Evolutionary conservation across 768 basidiomycete genomes (phyloP), one percentile per base, ranked within the genome.

Genomic region (Suillus cothurnatus): DNA sequence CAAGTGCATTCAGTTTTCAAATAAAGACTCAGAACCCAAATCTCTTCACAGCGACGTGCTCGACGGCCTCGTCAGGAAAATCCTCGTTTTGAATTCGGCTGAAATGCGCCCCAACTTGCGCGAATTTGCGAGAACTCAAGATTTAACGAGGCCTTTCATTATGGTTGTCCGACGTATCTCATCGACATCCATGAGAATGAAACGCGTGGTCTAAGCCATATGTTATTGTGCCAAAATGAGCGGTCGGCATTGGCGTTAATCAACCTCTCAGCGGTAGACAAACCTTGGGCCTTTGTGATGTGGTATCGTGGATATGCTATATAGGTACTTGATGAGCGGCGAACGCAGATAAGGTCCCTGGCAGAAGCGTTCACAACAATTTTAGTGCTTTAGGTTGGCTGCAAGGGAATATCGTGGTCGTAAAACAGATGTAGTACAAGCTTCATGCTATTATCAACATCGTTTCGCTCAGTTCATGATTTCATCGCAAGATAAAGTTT

Each of bases 1-100:
- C n/a, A 55, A 55, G 31, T 31, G 53, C 19, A 21, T n/a, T 12
- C 32, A 56, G 32, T 21, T n/a, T 36, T 64, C 57, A 19, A 65
- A 11, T 39, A 66, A 60, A 21, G 28, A 55, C 21, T 67, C 66
- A 50, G 69, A 70, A 39, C 55, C 62, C 17, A 32, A 41, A 39
- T 76, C 72, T 21, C 36, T 77, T 11, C 74, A 82, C 64, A 84
- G 82, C 62, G 82, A 85, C 65, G 80, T 78, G 52, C 72, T 85
- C 55, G 84, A 85, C 65, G 77, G 79, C 4, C 41, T 62, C 39
- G 19, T 41, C 17, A 19, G 39, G 6, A 17, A 41, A 41, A 41
- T 41, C 15, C 17, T 17, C 39, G 39, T 19, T 41, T 17, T 41
- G 39, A 19, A 41, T 17, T 41, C 39, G 6, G 39, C 39, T 41